Evolutionary conservation across 2,329 filamentous ascomycete genomes (phyloP).

Genomic region (Fusarium liriodendri): DNA sequence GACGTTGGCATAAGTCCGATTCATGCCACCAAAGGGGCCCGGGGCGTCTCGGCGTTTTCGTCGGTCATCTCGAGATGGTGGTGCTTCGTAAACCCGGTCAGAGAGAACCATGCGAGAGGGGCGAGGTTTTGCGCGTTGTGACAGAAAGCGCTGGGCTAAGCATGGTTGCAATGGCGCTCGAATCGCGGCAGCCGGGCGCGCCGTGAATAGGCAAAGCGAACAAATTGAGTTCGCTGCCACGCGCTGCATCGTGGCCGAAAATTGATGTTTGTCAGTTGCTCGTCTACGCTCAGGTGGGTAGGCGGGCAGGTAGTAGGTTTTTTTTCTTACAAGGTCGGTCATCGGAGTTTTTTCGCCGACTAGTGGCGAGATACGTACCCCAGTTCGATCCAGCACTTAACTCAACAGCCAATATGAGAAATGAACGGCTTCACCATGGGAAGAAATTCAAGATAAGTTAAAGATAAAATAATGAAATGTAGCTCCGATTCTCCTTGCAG

Average conservation of each 20-base stretch:
- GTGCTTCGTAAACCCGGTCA: slow-evolving; percentile 59
- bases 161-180: slow-evolving; percentile 46
- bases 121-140: slow-evolving; percentile 49
- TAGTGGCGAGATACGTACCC: slow-evolving; percentile 2
- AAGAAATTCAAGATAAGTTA: background rate
- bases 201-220: slow-evolving; percentile 36
- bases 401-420: background rate
- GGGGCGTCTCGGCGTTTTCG: slow-evolving; percentile 52
- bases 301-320: background rate
- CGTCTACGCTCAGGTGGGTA: background rate
- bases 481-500: slow-evolving; percentile 22
- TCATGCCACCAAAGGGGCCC: slow-evolving; percentile 68
- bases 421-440: background rate
- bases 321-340: slow-evolving; percentile 27
- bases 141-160: slow-evolving; percentile 50
- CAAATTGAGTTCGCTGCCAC: slow-evolving; percentile 38
- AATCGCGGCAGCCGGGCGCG: slow-evolving; percentile 20
- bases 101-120: slow-evolving; percentile 71
- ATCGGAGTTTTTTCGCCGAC: slow-evolving; percentile 37
- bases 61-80: slow-evolving; percentile 49
- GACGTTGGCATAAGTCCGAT: slow-evolving; percentile 61
- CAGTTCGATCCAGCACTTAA: background rate
- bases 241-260: slow-evolving; percentile 37
- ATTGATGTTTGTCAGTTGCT: background rate
- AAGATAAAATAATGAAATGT: slow-evolving; percentile 12